phyloP scores from a whole-genome alignment of 768 basidiomycete genomes.

The Gelatoporia subvermispora region DNA sequence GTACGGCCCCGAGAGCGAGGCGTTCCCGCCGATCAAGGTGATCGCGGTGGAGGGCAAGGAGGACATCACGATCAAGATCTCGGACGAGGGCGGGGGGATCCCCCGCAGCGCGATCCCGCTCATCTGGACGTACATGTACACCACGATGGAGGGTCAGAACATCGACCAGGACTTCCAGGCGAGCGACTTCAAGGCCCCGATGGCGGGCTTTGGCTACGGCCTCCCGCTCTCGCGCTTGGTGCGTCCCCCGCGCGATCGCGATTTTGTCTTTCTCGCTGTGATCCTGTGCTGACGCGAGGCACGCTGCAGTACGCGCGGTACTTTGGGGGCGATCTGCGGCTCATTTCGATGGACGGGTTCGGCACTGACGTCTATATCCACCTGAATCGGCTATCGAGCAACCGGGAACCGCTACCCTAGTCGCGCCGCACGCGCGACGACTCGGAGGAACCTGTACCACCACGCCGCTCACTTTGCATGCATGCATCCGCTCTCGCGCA shows the following conservation, averaged over 20 bases:
- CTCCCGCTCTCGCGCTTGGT: constrained; percentile 88
- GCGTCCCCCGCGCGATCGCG: constrained; percentile 23
- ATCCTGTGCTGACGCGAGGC: not conserved
- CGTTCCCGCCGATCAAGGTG: constrained; percentile 88
- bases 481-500: too few species aligned
- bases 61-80: constrained; percentile 98
- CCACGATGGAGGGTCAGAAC: constrained; percentile 69
- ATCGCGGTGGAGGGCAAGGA: constrained; percentile 96
- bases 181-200: constrained; percentile 92
- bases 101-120: constrained; percentile 83
- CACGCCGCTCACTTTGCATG: too few species aligned
- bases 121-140: constrained; percentile 99
- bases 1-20: constrained; percentile 77
- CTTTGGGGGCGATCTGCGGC: constrained; percentile 86
- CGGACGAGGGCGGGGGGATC: constrained; percentile 95
- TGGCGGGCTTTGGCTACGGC: constrained; percentile 97
- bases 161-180: constrained; percentile 77
- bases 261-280: too few species aligned
- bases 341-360: constrained; percentile 99
- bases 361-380: constrained; percentile 95
- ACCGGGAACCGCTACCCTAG: constrained; percentile 70
- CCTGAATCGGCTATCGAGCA: constrained; percentile 79
- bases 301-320: constrained; percentile 78
- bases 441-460: not conserved
- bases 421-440: not conserved